These are phyloP conservation scores for Citrullus colocynthis DNA, from an alignment of 306 rosid species.

Conservation along the genomic window DNA sequence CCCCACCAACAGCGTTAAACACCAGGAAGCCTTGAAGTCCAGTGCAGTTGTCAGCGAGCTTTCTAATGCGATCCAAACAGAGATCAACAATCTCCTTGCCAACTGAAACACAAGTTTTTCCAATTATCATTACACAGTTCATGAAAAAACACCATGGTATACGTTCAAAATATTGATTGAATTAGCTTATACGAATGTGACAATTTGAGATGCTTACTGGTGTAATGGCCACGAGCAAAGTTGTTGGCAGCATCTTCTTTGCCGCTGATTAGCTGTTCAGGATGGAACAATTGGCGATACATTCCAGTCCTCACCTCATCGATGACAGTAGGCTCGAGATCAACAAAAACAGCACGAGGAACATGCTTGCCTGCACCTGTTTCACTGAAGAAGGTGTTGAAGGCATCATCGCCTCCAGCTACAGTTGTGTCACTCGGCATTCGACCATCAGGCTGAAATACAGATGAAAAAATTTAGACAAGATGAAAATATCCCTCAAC, in stretches of 20 bases:
- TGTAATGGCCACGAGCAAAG: constrained; percentile 93
- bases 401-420: constrained; percentile 72
- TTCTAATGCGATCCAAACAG: constrained; percentile 84
- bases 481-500: too few species aligned
- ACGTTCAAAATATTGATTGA: not conserved
- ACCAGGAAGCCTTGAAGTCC: constrained; percentile 92
- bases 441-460: constrained; percentile 50
- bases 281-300: constrained; percentile 89
- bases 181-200: not conserved
- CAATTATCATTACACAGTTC: not conserved
- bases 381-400: constrained; percentile 37
- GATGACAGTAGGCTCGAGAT: constrained; percentile 84
- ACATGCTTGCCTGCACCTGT: constrained; percentile 42
- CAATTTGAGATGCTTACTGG: constrained; percentile 30
- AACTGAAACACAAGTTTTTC: constrained; percentile 19
- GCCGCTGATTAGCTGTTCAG: constrained; percentile 86
- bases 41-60: constrained; percentile 89
- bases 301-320: constrained; percentile 89
- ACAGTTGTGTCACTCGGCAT: constrained; percentile 79
- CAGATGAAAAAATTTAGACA: not conserved
- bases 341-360: constrained; percentile 57
- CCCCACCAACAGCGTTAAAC: constrained; percentile 90
- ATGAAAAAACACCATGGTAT: not conserved
- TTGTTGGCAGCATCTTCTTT: constrained; percentile 97
- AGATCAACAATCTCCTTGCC: constrained; percentile 93